phyloP scores from a whole-genome alignment of 352 stramenopile genomes.

The Globisporangium okanoganense region DNA sequence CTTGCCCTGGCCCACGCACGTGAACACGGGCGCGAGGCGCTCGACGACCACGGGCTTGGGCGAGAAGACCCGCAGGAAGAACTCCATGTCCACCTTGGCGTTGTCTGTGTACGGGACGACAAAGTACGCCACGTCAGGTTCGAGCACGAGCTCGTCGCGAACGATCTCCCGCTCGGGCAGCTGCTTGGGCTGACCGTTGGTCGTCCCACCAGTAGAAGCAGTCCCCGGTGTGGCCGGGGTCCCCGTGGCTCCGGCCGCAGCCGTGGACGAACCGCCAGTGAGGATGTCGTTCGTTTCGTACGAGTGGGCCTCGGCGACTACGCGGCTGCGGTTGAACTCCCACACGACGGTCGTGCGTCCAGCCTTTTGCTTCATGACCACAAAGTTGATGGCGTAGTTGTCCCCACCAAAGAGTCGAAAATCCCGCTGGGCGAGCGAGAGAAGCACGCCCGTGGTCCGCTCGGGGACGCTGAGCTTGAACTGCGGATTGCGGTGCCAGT shows the following conservation, averaged over 20 bases:
- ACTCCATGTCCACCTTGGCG: slow-evolving; percentile 85
- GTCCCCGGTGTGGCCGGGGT: slow-evolving; percentile 3
- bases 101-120: slow-evolving; percentile 82
- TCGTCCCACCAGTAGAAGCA: too few species aligned
- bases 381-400: slow-evolving; percentile 87
- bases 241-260: background rate
- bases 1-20: slow-evolving; percentile 57
- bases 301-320: slow-evolving; percentile 70
- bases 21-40: slow-evolving; percentile 60
- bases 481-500: slow-evolving; percentile 92
- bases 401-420: slow-evolving; percentile 76
- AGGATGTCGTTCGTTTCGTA: slow-evolving; percentile 37
- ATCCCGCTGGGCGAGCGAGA: slow-evolving; percentile 84
- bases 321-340: slow-evolving; percentile 60
- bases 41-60: slow-evolving; percentile 71
- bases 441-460: slow-evolving; percentile 39
- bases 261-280: background rate
- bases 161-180: slow-evolving; percentile 79
- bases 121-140: slow-evolving; percentile 70
- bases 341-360: slow-evolving; percentile 56
- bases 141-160: slow-evolving; percentile 67
- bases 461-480: slow-evolving; percentile 62
- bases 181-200: slow-evolving; percentile 20
- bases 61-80: slow-evolving; percentile 87
- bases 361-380: slow-evolving; percentile 72